Evolutionary conservation across 108 stramenopile genomes (phyloP), one percentile per base, ranked within the genome.

Genomic region (Thalassiosira profunda): DNA sequence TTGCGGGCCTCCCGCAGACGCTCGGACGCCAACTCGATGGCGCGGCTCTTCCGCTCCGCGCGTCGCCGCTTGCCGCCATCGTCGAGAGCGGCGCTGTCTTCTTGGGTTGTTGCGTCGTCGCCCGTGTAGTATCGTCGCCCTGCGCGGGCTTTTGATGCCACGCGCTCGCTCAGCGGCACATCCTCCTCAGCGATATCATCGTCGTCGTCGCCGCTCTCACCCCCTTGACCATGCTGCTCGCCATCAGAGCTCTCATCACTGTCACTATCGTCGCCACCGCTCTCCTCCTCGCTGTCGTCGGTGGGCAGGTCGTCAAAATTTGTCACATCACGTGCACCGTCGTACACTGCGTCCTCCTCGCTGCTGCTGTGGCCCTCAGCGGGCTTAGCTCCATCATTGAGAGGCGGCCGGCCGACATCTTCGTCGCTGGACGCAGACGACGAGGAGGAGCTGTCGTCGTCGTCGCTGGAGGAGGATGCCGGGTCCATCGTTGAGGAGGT

Each of bases 291-390:
- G 38, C 62, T 63, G 24, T 64, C 60, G 55, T 71, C 60, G 26
- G 74, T 76, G 5, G 69, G 74, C 44, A 74, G 56, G 54, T 74
- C 74, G 24, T 74, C 66, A 62, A 76, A 76, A 43, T 76, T 67
- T 4, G 65, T 24, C 26, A 76, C 41, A 4, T 69, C 18, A 18
- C 26, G 51, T 43, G 29, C 34, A 51, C 43, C 51, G 45, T 28
- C 38, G 29, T 9, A 10, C 10, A 28, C 15, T 49, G 12, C 33
- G 31, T 62, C 62, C 7, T 55, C 60, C 21, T 20, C 52, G 7
- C 44, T 43, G 5, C 24, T 36, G 23, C 30, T 17, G 6, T 57
- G 40, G 35, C 51, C 58, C 9, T 47, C 18, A 7, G 25, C 34
- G 3, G 37, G 31, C 8, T 25, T 42, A 12, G 40, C 69, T 17